Percentiles rank a stretch among this genome's conserved stretches.
Evolutionary conservation across 495 filamentous ascomycete genomes (phyloP).

Genomic region (Corynascus novoguineensis): DNA sequence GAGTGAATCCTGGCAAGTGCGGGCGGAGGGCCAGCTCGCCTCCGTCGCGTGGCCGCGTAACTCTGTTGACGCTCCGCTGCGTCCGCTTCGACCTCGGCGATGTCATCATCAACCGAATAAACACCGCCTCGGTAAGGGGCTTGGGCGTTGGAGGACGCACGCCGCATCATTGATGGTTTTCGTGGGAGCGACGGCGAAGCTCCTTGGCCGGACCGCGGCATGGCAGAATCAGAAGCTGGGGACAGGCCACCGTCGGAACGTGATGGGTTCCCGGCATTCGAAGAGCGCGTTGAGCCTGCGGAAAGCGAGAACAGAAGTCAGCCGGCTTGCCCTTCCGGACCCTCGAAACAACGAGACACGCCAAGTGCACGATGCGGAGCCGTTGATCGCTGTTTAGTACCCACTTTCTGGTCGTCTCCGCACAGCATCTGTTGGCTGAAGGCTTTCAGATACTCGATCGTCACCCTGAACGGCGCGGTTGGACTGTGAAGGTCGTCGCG

Average conservation of each 20-base stretch:
- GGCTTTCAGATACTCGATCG: conserved; percentile 34
- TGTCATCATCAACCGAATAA: conserved; percentile 92
- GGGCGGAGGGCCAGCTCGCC: conserved; percentile 58
- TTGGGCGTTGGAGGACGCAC: conserved; percentile 66
- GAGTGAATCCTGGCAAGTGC: conserved; percentile 55
- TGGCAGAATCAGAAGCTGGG: conserved; percentile 21
- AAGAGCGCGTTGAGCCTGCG: conserved; percentile 29
- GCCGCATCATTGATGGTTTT: conserved; percentile 65
- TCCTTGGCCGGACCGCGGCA: conserved; percentile 27
- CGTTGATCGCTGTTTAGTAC: conserved; percentile 18
- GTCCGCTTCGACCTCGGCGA: conserved; percentile 71
- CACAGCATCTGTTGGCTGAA: conserved; percentile 45
- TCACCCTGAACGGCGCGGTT: conserved; percentile 28
- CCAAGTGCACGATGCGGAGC: conserved; percentile 1
- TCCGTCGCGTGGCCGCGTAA: conserved; percentile 63
- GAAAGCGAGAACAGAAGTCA: background rate
- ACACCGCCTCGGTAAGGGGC: conserved; percentile 75
- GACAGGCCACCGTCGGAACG: conserved; percentile 29
- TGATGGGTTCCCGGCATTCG: conserved; percentile 20
- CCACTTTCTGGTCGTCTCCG: conserved; percentile 45
- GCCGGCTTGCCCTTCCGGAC: background rate
- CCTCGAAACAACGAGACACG: background rate
- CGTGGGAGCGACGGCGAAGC: conserved; percentile 51
- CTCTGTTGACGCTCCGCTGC: conserved; percentile 35
- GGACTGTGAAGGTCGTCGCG: conserved; percentile 32